phyloP scores from a whole-genome alignment of 2,329 filamentous ascomycete species.

The Piedraia hortae region DNA sequence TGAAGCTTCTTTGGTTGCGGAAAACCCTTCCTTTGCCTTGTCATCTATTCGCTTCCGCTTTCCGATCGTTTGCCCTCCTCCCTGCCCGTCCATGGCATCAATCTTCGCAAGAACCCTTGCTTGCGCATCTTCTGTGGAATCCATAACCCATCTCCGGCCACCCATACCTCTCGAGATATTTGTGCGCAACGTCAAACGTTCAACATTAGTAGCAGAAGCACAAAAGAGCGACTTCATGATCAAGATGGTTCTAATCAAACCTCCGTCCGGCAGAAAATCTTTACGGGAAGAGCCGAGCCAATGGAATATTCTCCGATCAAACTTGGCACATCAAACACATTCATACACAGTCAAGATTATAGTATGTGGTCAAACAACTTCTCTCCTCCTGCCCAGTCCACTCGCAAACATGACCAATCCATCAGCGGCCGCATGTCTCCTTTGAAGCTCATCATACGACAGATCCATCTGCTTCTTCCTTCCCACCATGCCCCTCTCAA shows the following conservation, averaged over 20 bases:
- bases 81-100: neutral
- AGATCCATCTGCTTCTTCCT: slow-evolving; percentile 23
- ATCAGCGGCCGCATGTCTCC: slow-evolving; percentile 10
- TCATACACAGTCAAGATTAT: too few relatives aligned
- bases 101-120: slow-evolving; percentile 1
- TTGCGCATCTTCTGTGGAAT: slow-evolving; percentile 1
- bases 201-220: too few relatives aligned
- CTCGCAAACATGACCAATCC: slow-evolving; percentile 15
- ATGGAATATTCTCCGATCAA: too few relatives aligned
- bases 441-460: slow-evolving; percentile 12
- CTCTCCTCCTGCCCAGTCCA: slow-evolving; percentile 48
- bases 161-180: too few relatives aligned
- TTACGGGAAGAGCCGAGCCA: too few relatives aligned
- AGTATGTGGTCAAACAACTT: slow-evolving; percentile 65
- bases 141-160: too few relatives aligned
- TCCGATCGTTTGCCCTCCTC: neutral
- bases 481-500: slow-evolving; percentile 19
- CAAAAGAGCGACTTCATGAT: too few relatives aligned
- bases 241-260: too few relatives aligned
- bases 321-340: too few relatives aligned
- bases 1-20: slow-evolving; percentile 1
- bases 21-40: neutral
- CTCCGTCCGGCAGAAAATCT: neutral
- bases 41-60: slow-evolving; percentile 1
- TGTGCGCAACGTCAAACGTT: too few relatives aligned